phyloP scores from a whole-genome alignment of 169 alveolate genomes.

The Perkinsus marinus region DNA sequence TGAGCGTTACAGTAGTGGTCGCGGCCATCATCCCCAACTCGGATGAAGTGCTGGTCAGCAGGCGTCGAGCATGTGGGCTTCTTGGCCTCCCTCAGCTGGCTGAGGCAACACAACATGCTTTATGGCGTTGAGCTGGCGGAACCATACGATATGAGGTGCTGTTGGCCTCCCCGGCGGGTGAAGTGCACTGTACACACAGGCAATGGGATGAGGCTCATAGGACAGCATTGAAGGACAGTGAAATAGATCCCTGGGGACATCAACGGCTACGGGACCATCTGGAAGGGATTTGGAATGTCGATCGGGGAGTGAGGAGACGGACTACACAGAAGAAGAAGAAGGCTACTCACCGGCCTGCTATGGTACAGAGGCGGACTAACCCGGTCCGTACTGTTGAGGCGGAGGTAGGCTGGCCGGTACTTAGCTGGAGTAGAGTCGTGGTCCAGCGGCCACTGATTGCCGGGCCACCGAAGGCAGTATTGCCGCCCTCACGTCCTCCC shows the following conservation, averaged over 20 bases:
- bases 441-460: no score
- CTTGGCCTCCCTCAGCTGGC: neutral
- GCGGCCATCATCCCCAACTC: neutral
- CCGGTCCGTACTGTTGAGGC: neutral
- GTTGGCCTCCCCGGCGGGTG: neutral
- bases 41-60: neutral
- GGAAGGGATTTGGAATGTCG: neutral
- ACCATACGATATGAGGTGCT: neutral
- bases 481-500: neutral
- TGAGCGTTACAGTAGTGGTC: neutral
- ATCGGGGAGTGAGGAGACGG: neutral
- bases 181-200: neutral
- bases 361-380: neutral
- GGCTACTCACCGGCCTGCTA: neutral
- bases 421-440: no score
- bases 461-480: neutral
- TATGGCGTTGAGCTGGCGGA: neutral
- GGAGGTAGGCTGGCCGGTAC: no score
- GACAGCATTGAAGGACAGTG: neutral
- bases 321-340: neutral
- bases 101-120: neutral
- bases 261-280: neutral
- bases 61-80: neutral
- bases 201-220: neutral
- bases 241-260: neutral